Evolutionary conservation across 2,329 filamentous ascomycete genomes (phyloP).

Genomic region (Coniochaeta sp.): DNA sequence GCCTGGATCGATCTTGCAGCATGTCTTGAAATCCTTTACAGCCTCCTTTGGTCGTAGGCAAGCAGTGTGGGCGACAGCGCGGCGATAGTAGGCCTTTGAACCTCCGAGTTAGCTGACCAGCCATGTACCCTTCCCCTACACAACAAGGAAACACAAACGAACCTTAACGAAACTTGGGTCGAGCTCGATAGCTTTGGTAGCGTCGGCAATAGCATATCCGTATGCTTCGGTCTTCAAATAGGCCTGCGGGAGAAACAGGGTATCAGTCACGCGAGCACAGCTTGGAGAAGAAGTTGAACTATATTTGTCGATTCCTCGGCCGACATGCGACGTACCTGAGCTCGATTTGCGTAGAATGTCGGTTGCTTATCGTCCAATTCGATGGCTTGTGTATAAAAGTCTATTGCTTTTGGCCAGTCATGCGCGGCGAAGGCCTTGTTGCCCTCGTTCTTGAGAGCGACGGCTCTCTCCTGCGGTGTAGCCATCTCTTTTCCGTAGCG

Average conservation of each 20-base stretch:
- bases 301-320: slow-evolving; percentile 6
- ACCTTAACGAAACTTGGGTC: slow-evolving; percentile 88
- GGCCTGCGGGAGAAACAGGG: slow-evolving; percentile 45
- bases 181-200: slow-evolving; percentile 83
- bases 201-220: slow-evolving; percentile 86
- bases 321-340: slow-evolving; percentile 58
- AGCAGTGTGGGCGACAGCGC: slow-evolving; percentile 84
- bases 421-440: slow-evolving; percentile 88
- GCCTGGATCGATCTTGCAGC: slow-evolving; percentile 75
- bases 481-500: slow-evolving; percentile 13
- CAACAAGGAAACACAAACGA: slow-evolving; percentile 13
- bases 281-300: background rate
- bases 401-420: slow-evolving; percentile 76
- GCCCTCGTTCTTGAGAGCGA: slow-evolving; percentile 83
- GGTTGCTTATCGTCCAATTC: slow-evolving; percentile 74
- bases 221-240: slow-evolving; percentile 95
- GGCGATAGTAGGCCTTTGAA: slow-evolving; percentile 82
- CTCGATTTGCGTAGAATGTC: slow-evolving; percentile 89
- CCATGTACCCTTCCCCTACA: background rate
- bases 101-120: background rate
- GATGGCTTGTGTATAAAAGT: slow-evolving; percentile 83
- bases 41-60: slow-evolving; percentile 86
- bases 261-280: slow-evolving; percentile 40
- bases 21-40: slow-evolving; percentile 84
- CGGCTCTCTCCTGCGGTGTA: slow-evolving; percentile 56